Conservation (phyloP, 495 filamentous ascomycete species). For the Aspergillus bridgeri region DNA sequence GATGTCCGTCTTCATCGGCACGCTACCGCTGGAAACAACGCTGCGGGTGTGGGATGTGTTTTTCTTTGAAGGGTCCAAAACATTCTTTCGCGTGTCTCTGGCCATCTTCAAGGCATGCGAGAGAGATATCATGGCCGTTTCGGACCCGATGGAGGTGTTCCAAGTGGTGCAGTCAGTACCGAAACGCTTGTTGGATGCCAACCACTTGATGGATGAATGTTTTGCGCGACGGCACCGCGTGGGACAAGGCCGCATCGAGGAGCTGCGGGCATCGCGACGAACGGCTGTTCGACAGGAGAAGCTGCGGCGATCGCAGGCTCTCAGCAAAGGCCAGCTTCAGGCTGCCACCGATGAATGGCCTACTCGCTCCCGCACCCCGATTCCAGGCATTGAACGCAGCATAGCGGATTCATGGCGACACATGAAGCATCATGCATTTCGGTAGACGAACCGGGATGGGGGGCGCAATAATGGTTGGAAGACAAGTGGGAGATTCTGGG, state of each 20-base stretch:
- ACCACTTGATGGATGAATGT: constrained; percentile 74
- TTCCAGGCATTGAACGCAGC: constrained; percentile 36
- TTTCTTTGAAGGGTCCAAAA: constrained; percentile 93
- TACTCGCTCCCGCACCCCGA: constrained; percentile 26
- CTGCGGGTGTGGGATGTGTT: constrained; percentile 93
- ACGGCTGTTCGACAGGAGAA: constrained; percentile 45
- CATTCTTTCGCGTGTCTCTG: constrained; percentile 89
- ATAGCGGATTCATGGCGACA: constrained; percentile 41
- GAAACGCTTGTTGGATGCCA: constrained; percentile 74
- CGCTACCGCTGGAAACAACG: constrained; percentile 83
- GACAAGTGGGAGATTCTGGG: not conserved
- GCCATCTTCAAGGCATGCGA: constrained; percentile 93
- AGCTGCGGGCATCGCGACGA: constrained; percentile 37
- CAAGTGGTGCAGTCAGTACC: constrained; percentile 92
- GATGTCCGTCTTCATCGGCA: constrained; percentile 95
- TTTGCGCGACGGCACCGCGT: constrained; percentile 78
- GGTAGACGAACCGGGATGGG: constrained; percentile 21
- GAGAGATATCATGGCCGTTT: constrained; percentile 70
- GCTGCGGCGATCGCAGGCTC: constrained; percentile 37
- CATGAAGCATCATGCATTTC: constrained; percentile 40
- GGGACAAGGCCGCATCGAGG: constrained; percentile 59
- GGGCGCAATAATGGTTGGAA: constrained; percentile 1
- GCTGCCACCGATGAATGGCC: constrained; percentile 39
- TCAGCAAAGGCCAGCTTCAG: constrained; percentile 39
- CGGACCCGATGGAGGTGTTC: constrained; percentile 93